These are phyloP conservation scores for Chalara sp. DNA, from an alignment of 2,329 filamentous ascomycete species.

Conservation along the genomic window DNA sequence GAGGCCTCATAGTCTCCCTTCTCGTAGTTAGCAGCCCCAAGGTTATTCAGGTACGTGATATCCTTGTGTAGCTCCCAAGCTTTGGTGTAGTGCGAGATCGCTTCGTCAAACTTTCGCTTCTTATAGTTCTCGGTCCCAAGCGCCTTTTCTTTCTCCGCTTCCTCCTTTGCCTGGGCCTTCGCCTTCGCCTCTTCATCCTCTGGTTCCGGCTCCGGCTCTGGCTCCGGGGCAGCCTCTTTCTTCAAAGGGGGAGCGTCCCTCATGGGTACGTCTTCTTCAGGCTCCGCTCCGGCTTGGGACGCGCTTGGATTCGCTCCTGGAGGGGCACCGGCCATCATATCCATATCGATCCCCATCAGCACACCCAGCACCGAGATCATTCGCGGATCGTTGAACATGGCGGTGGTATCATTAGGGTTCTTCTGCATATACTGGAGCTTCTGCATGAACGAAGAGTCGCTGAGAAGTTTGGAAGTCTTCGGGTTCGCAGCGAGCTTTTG, in stretches of 20 bases:
- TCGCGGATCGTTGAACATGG: conserved; percentile 80
- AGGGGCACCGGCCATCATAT: conserved; percentile 44
- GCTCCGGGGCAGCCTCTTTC: conserved; percentile 46
- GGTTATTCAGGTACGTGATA: conserved; percentile 95
- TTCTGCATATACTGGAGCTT: conserved; percentile 77
- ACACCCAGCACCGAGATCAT: conserved; percentile 94
- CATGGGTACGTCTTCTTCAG: conserved; percentile 72
- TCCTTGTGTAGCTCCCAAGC: conserved; percentile 95
- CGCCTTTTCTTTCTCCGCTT: conserved; percentile 90
- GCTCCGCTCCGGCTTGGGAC: conserved; percentile 34
- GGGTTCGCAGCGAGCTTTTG: conserved; percentile 90
- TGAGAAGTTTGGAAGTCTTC: conserved; percentile 78
- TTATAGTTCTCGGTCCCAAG: conserved; percentile 94
- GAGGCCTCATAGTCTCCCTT: conserved; percentile 89
- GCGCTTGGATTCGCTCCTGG: conserved; percentile 39
- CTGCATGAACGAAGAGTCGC: conserved; percentile 80
- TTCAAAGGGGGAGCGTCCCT: conserved; percentile 46
- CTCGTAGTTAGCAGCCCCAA: conserved; percentile 89
- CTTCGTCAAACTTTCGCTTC: conserved; percentile 93
- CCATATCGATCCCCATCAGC: conserved; percentile 89
- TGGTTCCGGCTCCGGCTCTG: conserved; percentile 50
- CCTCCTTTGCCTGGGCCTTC: conserved; percentile 85
- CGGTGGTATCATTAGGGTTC: conserved; percentile 73
- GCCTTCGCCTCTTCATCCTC: conserved; percentile 78
- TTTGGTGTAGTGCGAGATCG: conserved; percentile 89